Evolutionary conservation across 441 rosid species (phyloP).

Genomic region (Biscutella laevigata): DNA sequence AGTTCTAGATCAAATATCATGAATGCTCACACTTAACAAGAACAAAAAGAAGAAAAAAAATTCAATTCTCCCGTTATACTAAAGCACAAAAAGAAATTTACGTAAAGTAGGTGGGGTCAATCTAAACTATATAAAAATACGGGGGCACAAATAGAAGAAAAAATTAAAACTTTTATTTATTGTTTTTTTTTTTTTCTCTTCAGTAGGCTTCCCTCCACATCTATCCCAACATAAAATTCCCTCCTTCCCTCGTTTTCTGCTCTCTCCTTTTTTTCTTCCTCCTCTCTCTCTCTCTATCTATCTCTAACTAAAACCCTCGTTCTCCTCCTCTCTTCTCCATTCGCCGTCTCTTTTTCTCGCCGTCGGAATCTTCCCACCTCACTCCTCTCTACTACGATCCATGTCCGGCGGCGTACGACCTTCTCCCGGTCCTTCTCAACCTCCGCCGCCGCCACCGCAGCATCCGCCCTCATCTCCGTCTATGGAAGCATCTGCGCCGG

Average conservation of each 20-base stretch:
- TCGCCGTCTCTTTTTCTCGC: constrained; percentile 1
- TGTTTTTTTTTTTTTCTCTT: neutral
- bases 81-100: neutral
- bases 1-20: constrained; percentile 2
- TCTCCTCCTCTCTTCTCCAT: no score
- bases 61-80: constrained; percentile 12
- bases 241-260: constrained; percentile 71
- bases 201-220: constrained; percentile 74
- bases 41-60: neutral
- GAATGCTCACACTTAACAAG: neutral
- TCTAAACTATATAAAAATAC: neutral
- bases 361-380: neutral
- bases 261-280: constrained; percentile 18
- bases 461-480: constrained; percentile 29
- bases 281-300: constrained; percentile 8
- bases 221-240: constrained; percentile 70
- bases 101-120: constrained; percentile 25
- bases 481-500: constrained; percentile 27
- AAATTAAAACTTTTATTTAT: neutral
- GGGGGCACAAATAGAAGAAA: constrained; percentile 20
- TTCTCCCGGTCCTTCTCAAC: constrained; percentile 29
- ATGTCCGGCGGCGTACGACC: constrained; percentile 54
- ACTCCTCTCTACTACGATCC: constrained; percentile 14
- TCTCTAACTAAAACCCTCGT: constrained; percentile 25
- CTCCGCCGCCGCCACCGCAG: constrained; percentile 26